These are phyloP conservation scores for Cicer cuneatum DNA, from an alignment of 306 rosid species.

Conservation along the genomic window DNA sequence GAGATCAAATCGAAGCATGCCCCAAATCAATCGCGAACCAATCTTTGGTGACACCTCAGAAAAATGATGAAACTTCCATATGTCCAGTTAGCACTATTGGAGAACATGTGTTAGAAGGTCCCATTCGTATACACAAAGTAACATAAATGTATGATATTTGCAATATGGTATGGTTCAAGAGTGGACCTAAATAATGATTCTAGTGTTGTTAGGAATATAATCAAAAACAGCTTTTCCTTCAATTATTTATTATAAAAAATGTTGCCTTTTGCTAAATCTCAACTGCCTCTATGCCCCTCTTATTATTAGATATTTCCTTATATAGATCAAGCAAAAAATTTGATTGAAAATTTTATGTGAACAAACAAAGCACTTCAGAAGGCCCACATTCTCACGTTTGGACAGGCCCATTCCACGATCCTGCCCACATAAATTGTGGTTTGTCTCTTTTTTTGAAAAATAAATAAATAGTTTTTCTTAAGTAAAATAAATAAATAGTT, in stretches of 20 bases:
- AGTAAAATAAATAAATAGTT: too few species aligned
- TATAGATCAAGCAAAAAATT: slow-evolving; percentile 52
- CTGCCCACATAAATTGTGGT: slow-evolving; percentile 24
- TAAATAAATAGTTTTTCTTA: background rate
- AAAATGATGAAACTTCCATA: slow-evolving; percentile 55
- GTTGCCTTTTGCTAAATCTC: slow-evolving; percentile 34
- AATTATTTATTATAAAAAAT: slow-evolving; percentile 46
- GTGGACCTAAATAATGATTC: slow-evolving; percentile 63
- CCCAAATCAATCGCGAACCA: slow-evolving; percentile 38
- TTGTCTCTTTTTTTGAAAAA: background rate
- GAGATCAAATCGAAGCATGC: slow-evolving; percentile 42
- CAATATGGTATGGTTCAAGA: too few species aligned
- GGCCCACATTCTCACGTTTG: background rate
- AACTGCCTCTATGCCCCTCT: background rate
- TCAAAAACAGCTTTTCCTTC: slow-evolving; percentile 59
- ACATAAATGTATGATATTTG: background rate
- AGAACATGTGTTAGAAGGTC: slow-evolving; percentile 59
- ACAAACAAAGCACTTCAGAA: background rate
- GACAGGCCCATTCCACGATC: slow-evolving; percentile 40
- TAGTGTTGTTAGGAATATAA: slow-evolving; percentile 52
- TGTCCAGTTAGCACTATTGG: slow-evolving; percentile 42
- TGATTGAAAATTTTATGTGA: background rate
- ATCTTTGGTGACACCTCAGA: slow-evolving; percentile 50
- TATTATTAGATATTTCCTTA: slow-evolving; percentile 32
- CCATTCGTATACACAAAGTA: slow-evolving; percentile 44